These are phyloP conservation scores for Allium cepa DNA, from an alignment of 106 monocot genomes.

Conservation along the genomic window DNA sequence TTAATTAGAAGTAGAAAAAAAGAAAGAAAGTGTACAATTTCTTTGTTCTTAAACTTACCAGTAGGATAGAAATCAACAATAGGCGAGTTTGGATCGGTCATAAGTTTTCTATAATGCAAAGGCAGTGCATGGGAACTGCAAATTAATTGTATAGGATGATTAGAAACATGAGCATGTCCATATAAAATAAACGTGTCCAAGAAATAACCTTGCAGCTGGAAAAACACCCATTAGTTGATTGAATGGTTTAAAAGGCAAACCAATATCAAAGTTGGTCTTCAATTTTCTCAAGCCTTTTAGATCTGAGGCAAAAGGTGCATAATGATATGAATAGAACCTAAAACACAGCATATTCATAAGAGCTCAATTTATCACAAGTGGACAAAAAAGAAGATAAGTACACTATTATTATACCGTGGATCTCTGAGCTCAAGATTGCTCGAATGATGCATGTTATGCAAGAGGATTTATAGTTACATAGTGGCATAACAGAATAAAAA, in stretches of 20 bases:
- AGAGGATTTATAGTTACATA: no score
- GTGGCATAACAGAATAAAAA: no score
- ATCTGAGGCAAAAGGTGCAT: constrained; percentile 98
- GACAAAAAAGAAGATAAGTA: no score
- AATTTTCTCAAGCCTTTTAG: constrained; percentile 50
- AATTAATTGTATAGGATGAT: not conserved
- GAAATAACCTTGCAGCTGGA: constrained; percentile 83
- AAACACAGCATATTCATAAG: not conserved
- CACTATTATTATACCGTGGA: no score
- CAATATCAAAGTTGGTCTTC: constrained; percentile 58
- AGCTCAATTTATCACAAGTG: no score
- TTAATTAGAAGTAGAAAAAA: no score
- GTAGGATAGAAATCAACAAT: constrained; percentile 93
- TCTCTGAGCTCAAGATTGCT: no score
- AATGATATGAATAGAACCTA: constrained; percentile 99
- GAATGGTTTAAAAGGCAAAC: constrained; percentile 85
- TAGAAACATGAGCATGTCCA: no score
- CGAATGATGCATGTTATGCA: no score
- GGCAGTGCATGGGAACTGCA: constrained; percentile 98
- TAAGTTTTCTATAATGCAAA: constrained; percentile 58
- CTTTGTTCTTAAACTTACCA: constrained; percentile 29
- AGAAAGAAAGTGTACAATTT: no score
- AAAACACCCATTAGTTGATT: constrained; percentile 95
- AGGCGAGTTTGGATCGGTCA: constrained; percentile 74
- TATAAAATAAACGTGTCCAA: not conserved